Conservation (phyloP, 2,329 filamentous ascomycete species). For the Diplocarpon mali region DNA sequence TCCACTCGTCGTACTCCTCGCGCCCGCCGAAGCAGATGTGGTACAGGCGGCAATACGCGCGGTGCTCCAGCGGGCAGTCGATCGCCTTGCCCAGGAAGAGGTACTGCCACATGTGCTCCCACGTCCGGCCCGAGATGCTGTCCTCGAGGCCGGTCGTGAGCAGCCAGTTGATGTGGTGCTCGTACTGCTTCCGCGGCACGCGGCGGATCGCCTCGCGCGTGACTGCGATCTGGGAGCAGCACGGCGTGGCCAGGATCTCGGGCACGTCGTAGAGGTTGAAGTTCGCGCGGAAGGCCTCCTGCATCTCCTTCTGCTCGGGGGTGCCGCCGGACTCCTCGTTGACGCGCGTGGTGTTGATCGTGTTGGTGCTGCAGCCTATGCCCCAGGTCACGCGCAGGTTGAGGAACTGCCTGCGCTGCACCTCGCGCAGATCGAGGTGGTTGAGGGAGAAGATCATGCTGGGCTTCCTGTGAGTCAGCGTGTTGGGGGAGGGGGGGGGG, state of each 20-base stretch:
- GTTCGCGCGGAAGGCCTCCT: conserved; percentile 16
- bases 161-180: conserved; percentile 47
- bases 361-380: conserved; percentile 39
- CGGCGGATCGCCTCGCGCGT: conserved; percentile 38
- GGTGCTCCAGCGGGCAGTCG: conserved; percentile 19
- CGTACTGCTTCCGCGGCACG: conserved; percentile 41
- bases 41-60: conserved; percentile 20
- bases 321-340: conserved; percentile 9
- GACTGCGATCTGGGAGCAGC: conserved; percentile 55
- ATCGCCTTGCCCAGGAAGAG: conserved; percentile 17
- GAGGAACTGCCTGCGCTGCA: conserved; percentile 44
- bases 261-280: conserved; percentile 30
- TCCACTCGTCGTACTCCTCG: conserved; percentile 18
- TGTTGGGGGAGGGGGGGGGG: no score
- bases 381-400: conserved; percentile 47
- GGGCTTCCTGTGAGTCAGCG: background rate
- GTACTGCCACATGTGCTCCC: conserved; percentile 54
- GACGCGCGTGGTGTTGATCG: conserved; percentile 26
- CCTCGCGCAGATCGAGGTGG: conserved; percentile 22
- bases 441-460: conserved; percentile 18
- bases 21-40: conserved; percentile 20
- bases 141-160: conserved; percentile 42
- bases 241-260: conserved; percentile 40
- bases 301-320: conserved; percentile 15
- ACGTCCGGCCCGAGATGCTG: conserved; percentile 44